Evolutionary conservation across 805 yeast species (phyloP).

Genomic region (Scheffersomyces lignosus): DNA sequence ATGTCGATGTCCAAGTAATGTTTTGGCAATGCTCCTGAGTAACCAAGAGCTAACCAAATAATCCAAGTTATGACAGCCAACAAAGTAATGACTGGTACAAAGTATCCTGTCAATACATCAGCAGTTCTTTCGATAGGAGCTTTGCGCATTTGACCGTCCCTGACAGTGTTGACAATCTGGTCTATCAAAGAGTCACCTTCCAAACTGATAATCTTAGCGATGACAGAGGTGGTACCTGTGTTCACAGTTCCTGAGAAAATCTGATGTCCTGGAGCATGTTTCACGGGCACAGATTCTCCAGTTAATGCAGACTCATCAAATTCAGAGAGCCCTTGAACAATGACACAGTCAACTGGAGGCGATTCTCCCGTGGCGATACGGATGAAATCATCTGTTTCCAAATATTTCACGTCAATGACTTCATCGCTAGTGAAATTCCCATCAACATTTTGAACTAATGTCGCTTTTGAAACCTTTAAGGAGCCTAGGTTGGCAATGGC

Average conservation of each 20-base stretch:
- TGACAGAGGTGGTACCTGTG: slow-evolving; percentile 52
- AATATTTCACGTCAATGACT: slow-evolving; percentile 38
- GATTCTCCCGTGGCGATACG: slow-evolving; percentile 55
- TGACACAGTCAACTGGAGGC: slow-evolving; percentile 58
- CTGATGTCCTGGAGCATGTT: slow-evolving; percentile 59
- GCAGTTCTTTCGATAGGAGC: slow-evolving; percentile 76
- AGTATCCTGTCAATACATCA: slow-evolving; percentile 64
- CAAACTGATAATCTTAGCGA: slow-evolving; percentile 55
- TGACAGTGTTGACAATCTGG: slow-evolving; percentile 66
- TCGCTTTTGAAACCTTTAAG: slow-evolving; percentile 52
- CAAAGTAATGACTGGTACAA: slow-evolving; percentile 67
- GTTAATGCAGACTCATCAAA: slow-evolving; percentile 65
- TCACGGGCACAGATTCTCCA: slow-evolving; percentile 62
- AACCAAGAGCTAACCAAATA: slow-evolving; percentile 64
- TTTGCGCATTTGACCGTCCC: slow-evolving; percentile 69
- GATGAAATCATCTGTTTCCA: slow-evolving; percentile 55
- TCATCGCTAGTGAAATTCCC: slow-evolving; percentile 26
- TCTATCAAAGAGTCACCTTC: slow-evolving; percentile 69
- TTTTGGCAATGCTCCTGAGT: slow-evolving; percentile 52
- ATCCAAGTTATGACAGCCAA: slow-evolving; percentile 66
- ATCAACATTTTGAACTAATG: slow-evolving; percentile 32
- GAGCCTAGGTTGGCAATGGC: slow-evolving; percentile 56
- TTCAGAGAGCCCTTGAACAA: slow-evolving; percentile 46
- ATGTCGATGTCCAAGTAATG: slow-evolving; percentile 60
- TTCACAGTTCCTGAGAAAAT: slow-evolving; percentile 74